Conservation (phyloP, 768 basidiomycete species). For the Hypsizygus marmoreus region DNA sequence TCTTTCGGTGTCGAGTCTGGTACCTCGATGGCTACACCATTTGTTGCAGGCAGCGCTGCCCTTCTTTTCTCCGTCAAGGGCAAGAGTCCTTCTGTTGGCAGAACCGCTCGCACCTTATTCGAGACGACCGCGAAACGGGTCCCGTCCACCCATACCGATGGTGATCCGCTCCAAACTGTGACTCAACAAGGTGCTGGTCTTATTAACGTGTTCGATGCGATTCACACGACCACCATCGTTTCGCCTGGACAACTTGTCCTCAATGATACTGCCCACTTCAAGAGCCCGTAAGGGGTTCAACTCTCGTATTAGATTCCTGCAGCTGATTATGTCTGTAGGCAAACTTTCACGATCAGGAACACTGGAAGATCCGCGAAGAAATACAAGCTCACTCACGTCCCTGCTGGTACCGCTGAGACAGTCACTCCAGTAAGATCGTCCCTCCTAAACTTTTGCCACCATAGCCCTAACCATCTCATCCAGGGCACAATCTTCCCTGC, state of each 20-base stretch:
- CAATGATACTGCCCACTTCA: conserved; percentile 65
- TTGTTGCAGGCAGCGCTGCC: conserved; percentile 46
- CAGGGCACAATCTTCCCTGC: conserved; percentile 44
- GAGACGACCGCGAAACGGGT: conserved; percentile 51
- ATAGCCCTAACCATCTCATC: not conserved
- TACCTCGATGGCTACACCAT: conserved; percentile 48
- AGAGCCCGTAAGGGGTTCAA: conserved; percentile 34
- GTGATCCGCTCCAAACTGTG: conserved; percentile 50
- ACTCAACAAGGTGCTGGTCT: conserved; percentile 59
- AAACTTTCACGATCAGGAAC: conserved; percentile 55
- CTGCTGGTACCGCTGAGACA: conserved; percentile 58
- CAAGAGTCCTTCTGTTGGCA: conserved; percentile 25
- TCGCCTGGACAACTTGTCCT: conserved; percentile 59
- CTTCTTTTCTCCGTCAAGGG: conserved; percentile 45
- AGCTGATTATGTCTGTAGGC: conserved; percentile 28
- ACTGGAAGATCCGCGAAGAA: conserved; percentile 40
- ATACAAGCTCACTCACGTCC: conserved; percentile 52
- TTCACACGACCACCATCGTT: conserved; percentile 52
- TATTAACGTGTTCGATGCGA: conserved; percentile 58
- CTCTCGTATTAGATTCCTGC: conserved; percentile 5
- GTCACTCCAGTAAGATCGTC: conserved; percentile 36
- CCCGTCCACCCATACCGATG: conserved; percentile 46
- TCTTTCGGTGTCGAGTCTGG: conserved; percentile 42
- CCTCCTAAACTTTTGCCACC: not conserved
- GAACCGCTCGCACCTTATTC: conserved; percentile 39